Evolutionary conservation across 441 rosid species (phyloP).

Genomic region (Gossypium schwendimanii): DNA sequence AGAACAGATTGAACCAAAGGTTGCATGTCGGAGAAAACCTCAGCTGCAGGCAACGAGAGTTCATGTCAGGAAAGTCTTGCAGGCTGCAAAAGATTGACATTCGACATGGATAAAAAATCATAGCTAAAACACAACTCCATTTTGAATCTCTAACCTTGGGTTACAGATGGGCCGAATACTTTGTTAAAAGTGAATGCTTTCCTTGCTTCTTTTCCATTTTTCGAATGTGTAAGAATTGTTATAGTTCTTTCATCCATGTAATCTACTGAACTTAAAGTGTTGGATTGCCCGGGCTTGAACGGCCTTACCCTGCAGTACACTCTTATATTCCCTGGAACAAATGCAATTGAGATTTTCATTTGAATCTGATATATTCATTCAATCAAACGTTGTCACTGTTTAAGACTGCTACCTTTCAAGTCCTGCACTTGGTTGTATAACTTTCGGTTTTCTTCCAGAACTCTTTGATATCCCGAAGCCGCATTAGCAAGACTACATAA

Average conservation of each 20-base stretch:
- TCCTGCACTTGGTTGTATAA: conserved; percentile 66
- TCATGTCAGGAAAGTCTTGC: conserved; percentile 3
- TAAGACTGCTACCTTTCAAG: conserved; percentile 40
- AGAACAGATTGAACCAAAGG: conserved; percentile 65
- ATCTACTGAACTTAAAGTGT: conserved; percentile 31
- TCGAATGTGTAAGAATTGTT: conserved; percentile 34
- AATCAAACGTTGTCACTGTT: neutral
- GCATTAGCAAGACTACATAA: conserved; percentile 42
- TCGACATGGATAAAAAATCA: neutral
- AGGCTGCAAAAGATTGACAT: neutral
- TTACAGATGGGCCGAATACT: conserved; percentile 49
- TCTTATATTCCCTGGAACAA: conserved; percentile 52
- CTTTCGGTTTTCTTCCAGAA: conserved; percentile 69
- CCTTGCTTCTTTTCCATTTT: conserved; percentile 51
- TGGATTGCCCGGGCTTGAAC: conserved; percentile 36
- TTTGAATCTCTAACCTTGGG: conserved; percentile 43
- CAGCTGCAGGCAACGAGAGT: conserved; percentile 34
- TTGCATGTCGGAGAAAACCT: conserved; percentile 54
- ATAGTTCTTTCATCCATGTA: conserved; percentile 48
- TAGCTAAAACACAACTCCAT: neutral
- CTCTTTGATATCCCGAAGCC: conserved; percentile 58
- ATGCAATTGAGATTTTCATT: neutral
- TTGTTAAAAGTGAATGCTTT: conserved; percentile 60
- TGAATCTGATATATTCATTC: neutral
- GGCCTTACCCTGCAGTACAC: conserved; percentile 76